Evolutionary conservation across 2,329 filamentous ascomycete species (phyloP).

Genomic region (Claviceps spartinae): DNA sequence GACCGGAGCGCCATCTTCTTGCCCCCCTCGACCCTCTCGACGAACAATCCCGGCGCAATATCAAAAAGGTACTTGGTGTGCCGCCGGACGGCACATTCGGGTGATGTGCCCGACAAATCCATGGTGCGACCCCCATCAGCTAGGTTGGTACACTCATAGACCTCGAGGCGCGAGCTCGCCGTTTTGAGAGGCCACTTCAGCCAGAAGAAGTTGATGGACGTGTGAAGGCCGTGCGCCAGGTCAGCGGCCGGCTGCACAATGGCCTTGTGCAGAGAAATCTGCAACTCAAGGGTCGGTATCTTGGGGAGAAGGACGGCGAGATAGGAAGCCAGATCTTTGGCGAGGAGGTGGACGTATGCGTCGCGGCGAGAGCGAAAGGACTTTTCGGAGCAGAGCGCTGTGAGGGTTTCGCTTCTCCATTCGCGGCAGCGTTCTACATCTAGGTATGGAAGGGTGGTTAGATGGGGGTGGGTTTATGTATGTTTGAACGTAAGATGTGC

Average conservation of each 20-base stretch:
- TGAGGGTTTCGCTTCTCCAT: constrained; percentile 25
- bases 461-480: background rate
- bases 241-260: constrained; percentile 23
- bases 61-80: constrained; percentile 23
- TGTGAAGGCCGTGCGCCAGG: constrained; percentile 22
- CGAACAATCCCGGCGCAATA: constrained; percentile 23
- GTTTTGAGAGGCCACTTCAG: constrained; percentile 25
- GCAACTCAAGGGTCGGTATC: constrained; percentile 15
- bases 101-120: constrained; percentile 17
- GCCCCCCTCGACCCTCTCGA: constrained; percentile 21
- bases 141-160: constrained; percentile 24
- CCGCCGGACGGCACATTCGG: constrained; percentile 15
- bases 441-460: constrained; percentile 5
- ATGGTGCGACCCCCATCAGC: constrained; percentile 17
- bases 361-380: constrained; percentile 17
- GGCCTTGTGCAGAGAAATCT: constrained; percentile 18
- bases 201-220: constrained; percentile 20
- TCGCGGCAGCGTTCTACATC: constrained; percentile 21
- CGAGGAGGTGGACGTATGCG: constrained; percentile 16
- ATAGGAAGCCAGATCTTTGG: constrained; percentile 21
- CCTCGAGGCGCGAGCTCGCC: constrained; percentile 21
- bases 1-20: constrained; percentile 19
- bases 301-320: constrained; percentile 18
- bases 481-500: no score
- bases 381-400: constrained; percentile 19